phyloP scores from a whole-genome alignment of 78 protist species.

The Speleostelium caveatum region DNA sequence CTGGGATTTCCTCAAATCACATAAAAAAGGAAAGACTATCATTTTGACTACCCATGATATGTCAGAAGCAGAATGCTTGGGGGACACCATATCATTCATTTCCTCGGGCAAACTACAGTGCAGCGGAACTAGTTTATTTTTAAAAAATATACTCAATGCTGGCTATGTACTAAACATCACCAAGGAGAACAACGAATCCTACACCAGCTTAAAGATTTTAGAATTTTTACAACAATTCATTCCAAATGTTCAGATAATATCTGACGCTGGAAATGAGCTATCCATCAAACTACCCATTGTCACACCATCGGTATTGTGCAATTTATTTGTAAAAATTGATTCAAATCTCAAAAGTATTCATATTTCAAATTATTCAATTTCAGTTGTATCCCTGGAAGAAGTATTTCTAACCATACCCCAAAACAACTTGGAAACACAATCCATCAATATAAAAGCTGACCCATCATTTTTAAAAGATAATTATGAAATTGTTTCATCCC shows the following conservation, averaged over 20 bases:
- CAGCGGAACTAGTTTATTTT: slow-evolving; percentile 30
- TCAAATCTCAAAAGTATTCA: not conserved
- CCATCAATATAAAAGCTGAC: not conserved
- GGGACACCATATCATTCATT: slow-evolving; percentile 59
- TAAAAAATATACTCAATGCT: slow-evolving; percentile 61
- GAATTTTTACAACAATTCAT: slow-evolving; percentile 27
- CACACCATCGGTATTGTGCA: not conserved
- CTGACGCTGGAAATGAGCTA: slow-evolving; percentile 54
- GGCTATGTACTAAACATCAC: slow-evolving; percentile 52
- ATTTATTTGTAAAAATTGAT: slow-evolving; percentile 34
- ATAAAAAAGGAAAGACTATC: slow-evolving; percentile 49
- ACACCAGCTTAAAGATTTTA: not conserved
- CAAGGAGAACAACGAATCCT: not conserved
- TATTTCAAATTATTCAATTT: slow-evolving; percentile 20
- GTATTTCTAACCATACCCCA: slow-evolving; percentile 40
- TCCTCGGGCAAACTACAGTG: slow-evolving; percentile 33
- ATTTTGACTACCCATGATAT: slow-evolving; percentile 59
- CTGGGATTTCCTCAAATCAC: slow-evolving; percentile 46
- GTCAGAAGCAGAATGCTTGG: slow-evolving; percentile 63
- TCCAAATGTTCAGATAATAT: slow-evolving; percentile 16
- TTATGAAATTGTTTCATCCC: not conserved
- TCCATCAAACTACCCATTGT: slow-evolving; percentile 13
- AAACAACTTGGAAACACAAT: not conserved
- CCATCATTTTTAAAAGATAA: not conserved
- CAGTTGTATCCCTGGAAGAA: slow-evolving; percentile 47